Base-by-base conservation (phyloP, 768 basidiomycete genomes). In the Candolleomyces efflorescens region DNA sequence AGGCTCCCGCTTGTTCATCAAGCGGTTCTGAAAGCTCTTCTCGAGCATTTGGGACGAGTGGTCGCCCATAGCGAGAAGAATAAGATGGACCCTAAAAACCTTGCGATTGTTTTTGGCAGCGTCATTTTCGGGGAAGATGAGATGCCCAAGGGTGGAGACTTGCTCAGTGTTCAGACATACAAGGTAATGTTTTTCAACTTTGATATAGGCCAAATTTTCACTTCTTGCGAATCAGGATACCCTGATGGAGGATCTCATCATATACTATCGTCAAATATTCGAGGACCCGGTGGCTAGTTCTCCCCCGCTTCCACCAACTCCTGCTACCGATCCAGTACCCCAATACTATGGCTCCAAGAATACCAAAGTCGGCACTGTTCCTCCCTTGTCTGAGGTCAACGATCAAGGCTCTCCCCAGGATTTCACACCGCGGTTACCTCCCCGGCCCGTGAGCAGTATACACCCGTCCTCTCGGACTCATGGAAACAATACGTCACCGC, bases 51-150 rank as follows among this genome's bases (percentile, higher is more conserved):
- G 17, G 76, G 86, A 2, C 81, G 87, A 13, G 85, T 97, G 13
- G 81, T 84, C 2, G 74, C 84, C 4, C 76, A 77, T 37, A 77
- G 78, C 20, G 84, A 87, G 24, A 85, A 82, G 67, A 97, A 95
- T 68, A 96, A 95, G 72, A 97, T 97, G 94, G 94, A 94, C 64
- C 78, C 87, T 3, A 93, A 88, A 76, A 97, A 96, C 67, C 75
- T 97, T 22, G 91, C 93, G 3, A 94, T 97, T 48, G 87, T 94
- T 3, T 95, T 96, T 73, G 89, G 89, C 18, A 78, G 85, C 9
- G 92, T 93, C 22, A 83, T 97, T 48, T 94, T 97, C 63, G 94
- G 94, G 5, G 92, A 95, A 69, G 94, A 97, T 60, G 92, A 95
- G 60, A 79, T 93, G 56, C 86, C 90, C 3, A 90, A 89, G 68